Percentiles rank a stretch among this genome's conserved stretches.
Conservation (phyloP, 768 basidiomycete species). For the Russula virescens region DNA sequence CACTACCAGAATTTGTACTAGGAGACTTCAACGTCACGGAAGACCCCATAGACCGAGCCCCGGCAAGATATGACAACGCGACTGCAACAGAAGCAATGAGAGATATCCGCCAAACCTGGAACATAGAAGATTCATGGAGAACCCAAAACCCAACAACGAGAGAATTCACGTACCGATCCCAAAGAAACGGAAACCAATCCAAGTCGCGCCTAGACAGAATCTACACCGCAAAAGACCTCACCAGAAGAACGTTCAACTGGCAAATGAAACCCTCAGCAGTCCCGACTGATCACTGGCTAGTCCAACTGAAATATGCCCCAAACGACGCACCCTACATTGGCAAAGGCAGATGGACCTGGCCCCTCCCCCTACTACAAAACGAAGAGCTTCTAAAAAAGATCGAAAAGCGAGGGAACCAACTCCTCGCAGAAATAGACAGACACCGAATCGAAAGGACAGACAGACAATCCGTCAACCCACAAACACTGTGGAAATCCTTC, state of each 20-base stretch:
- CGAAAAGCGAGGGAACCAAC: background rate
- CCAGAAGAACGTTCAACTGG: background rate
- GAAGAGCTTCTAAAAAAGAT: background rate
- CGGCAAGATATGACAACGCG: background rate
- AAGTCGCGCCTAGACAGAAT: conserved; percentile 5
- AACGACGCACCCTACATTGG: background rate
- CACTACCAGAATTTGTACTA: background rate
- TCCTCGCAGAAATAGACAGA: background rate
- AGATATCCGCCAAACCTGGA: background rate
- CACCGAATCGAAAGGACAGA: too few relatives aligned
- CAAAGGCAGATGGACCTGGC: conserved; percentile 1
- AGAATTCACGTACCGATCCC: background rate
- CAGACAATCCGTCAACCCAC: too few relatives aligned
- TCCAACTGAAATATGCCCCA: background rate
- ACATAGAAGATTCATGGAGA: background rate
- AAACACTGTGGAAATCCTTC: too few relatives aligned
- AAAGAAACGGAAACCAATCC: background rate
- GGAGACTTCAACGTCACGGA: background rate
- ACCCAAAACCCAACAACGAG: background rate
- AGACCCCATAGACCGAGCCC: background rate
- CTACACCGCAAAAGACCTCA: background rate
- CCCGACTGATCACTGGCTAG: background rate
- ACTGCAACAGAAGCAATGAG: background rate
- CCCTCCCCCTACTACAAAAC: background rate
- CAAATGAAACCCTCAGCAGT: background rate